Conservation (phyloP, 345 rosid species). For the Raphanus raphanistrum region DNA sequence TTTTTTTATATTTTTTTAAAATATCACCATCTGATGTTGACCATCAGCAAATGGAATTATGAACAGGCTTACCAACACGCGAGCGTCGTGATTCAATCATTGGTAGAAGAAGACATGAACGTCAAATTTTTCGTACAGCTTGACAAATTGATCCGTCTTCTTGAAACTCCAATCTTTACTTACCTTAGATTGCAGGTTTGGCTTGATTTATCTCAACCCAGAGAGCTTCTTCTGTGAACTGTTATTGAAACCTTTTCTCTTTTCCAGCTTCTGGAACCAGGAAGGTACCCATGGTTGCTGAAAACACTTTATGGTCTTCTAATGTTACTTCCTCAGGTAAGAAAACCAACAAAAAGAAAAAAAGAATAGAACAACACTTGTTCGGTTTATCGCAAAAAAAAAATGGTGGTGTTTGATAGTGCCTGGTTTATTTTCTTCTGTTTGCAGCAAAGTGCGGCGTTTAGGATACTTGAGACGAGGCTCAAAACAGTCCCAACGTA, state of each 20-base stretch:
- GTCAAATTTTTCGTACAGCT: slow-evolving; percentile 95
- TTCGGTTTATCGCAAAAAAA: neutral
- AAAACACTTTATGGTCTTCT: slow-evolving; percentile 93
- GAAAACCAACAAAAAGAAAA: neutral
- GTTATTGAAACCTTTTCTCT: neutral
- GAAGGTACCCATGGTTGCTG: slow-evolving; percentile 79
- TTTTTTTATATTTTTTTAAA: neutral
- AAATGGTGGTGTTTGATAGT: neutral
- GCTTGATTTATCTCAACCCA: slow-evolving; percentile 26
- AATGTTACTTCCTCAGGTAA: slow-evolving; percentile 98
- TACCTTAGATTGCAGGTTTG: slow-evolving; percentile 97
- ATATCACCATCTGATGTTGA: neutral
- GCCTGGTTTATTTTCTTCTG: neutral
- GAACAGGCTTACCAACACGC: slow-evolving; percentile 92
- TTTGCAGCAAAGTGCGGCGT: slow-evolving; percentile 92
- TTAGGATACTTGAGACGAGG: slow-evolving; percentile 79
- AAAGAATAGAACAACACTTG: neutral
- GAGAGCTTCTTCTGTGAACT: neutral
- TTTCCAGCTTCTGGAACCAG: slow-evolving; percentile 94
- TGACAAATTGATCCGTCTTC: slow-evolving; percentile 92
- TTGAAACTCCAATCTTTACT: slow-evolving; percentile 94
- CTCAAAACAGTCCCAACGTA: slow-evolving; percentile 82
- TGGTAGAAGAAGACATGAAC: slow-evolving; percentile 92
- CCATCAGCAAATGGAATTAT: slow-evolving; percentile 5
- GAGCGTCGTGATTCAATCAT: slow-evolving; percentile 83